Evolutionary conservation across 2,329 filamentous ascomycete species (phyloP).

Genomic region (Capronia coronata): DNA sequence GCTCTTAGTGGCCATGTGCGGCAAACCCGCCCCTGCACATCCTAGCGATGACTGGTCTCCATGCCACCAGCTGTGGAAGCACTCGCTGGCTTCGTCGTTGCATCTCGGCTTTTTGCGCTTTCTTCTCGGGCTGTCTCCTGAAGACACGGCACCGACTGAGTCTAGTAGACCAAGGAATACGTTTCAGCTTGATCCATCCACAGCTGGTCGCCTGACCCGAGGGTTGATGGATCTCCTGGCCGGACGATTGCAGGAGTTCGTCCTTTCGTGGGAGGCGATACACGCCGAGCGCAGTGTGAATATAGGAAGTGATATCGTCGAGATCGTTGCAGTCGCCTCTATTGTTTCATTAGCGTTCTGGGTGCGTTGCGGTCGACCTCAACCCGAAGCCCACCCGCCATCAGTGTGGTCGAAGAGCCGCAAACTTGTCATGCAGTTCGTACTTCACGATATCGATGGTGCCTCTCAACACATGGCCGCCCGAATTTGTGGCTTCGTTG

Average conservation of each 20-base stretch:
- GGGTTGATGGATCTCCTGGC: conserved; percentile 43
- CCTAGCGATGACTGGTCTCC: conserved; percentile 15
- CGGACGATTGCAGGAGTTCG: conserved; percentile 41
- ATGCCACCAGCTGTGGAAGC: conserved; percentile 11
- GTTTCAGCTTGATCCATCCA: conserved; percentile 12
- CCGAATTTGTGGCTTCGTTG: conserved; percentile 10
- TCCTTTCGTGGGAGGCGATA: conserved; percentile 41
- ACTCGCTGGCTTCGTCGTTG: conserved; percentile 3
- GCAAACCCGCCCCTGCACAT: conserved; percentile 29
- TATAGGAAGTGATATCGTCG: conserved; percentile 43
- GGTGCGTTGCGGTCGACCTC: conserved; percentile 1
- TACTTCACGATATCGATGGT: conserved; percentile 3
- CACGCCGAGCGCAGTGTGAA: conserved; percentile 39
- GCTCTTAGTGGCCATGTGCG: conserved; percentile 63
- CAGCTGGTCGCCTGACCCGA: conserved; percentile 28
- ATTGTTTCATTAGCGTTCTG: conserved; percentile 11
- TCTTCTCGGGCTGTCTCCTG: conserved; percentile 4
- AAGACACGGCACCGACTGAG: not conserved
- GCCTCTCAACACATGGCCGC: conserved; percentile 3
- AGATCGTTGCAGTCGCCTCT: conserved; percentile 12
- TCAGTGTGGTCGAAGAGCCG: conserved; percentile 6
- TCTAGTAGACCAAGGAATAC: not conserved
- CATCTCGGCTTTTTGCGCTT: conserved; percentile 13
- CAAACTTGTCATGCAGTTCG: conserved; percentile 6
- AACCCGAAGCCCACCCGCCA: conserved; percentile 1